Base-by-base conservation (phyloP, 2,329 filamentous ascomycete genomes). In the Alternaria ethzedia region DNA sequence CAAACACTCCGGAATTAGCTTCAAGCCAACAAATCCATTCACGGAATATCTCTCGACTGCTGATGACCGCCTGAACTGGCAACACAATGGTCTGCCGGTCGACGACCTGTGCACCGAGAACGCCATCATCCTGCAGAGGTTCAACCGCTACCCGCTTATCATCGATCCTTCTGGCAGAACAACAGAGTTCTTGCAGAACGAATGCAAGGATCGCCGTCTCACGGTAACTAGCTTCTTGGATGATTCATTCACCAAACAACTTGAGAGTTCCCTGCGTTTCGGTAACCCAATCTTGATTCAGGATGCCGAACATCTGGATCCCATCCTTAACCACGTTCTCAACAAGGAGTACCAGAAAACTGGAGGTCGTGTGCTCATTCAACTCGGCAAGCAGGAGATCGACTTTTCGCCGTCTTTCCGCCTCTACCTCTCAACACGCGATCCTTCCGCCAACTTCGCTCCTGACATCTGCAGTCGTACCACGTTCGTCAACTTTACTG, bases 341-440 rank as follows among this genome's bases (percentile, higher is more conserved):
- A 99, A 99, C 84, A 99, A 99, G 81, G 96, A 99, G 78, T 99
- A 99, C 81, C 96, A 99, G 82, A 96, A 94, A 84, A 99, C 96
- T 26, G 96, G 96, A 71, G 96, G 96, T 21, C 95, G 96, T 87
- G 95, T 98, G 49, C 89, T 99, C 57, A 99, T 99, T 68, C 96
- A 99, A 81, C 91, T 99, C 44, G 96, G 96, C 75, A 97, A 96
- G 82, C 96, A 99, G 81, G 94, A 99, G 82, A 99, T 99, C 70
- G 96, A 99, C 81, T 99, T 99, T 82, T 99, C 96, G 54, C 95
- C 96, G 2, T 89, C 94, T 0, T 99, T 99, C 86, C 96, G 91
- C 82, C 87, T 99, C 30, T 99, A 97, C 79, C 85, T 99, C 43
- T 97, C 95, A 0, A 99, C 96, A 2, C 88, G 95, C 74, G 96